Percentiles rank a stretch among this genome's conserved stretches.
These are phyloP conservation scores for Candida glucosophila DNA, from an alignment of 1,139 yeast genomes.

Conservation along the genomic window DNA sequence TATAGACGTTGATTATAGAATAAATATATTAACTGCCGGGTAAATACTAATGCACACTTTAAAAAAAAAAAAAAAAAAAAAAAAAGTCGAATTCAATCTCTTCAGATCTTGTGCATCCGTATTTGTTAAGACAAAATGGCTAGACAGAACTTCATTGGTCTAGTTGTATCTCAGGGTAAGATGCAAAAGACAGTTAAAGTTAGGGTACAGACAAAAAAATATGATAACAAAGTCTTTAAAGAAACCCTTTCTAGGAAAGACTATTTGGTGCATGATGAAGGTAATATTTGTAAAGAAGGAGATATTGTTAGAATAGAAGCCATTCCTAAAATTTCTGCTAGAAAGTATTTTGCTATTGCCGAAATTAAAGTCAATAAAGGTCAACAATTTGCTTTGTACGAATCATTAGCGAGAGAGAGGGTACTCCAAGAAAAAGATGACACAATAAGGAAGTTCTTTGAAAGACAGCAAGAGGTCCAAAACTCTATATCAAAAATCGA, in stretches of 20 bases:
- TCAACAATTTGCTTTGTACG: constrained; percentile 81
- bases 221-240: constrained; percentile 65
- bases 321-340: constrained; percentile 75
- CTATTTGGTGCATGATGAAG: constrained; percentile 90
- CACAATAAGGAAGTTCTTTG: constrained; percentile 41
- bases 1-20: too few species aligned
- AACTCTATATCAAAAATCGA: constrained; percentile 30
- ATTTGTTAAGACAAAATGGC: too few species aligned
- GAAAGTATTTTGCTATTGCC: constrained; percentile 87
- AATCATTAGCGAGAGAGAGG: constrained; percentile 58
- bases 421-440: constrained; percentile 55
- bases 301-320: constrained; percentile 91
- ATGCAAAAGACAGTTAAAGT: constrained; percentile 95
- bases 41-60: too few species aligned
- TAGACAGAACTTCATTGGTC: constrained; percentile 83
- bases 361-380: constrained; percentile 86
- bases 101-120: too few species aligned
- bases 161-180: constrained; percentile 91
- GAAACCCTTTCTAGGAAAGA: constrained; percentile 75
- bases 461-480: constrained; percentile 34
- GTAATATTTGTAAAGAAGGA: constrained; percentile 85
- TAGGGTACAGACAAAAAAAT: constrained; percentile 65
- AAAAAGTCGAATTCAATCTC: too few species aligned
- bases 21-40: too few species aligned
- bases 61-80: too few species aligned